Evolutionary conservation across 441 rosid species (phyloP).

Genomic region (Omphalea diandra): DNA sequence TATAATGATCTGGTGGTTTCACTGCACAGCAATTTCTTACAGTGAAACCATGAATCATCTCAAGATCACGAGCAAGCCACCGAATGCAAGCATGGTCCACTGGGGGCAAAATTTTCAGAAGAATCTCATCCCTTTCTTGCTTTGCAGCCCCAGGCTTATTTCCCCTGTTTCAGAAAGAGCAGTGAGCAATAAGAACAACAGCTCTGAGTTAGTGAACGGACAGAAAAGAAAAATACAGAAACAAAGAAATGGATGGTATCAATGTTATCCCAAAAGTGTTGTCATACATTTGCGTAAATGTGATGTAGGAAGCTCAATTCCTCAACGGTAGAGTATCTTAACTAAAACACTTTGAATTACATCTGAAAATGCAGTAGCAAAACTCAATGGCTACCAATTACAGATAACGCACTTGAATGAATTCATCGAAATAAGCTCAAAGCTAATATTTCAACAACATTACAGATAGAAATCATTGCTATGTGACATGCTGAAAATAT

Average conservation of each 20-base stretch:
- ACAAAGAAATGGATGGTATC: not conserved
- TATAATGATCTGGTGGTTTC: slow-evolving; percentile 70
- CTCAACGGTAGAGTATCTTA: not conserved
- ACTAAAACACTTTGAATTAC: not conserved
- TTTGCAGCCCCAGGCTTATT: slow-evolving; percentile 51
- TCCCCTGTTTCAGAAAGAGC: slow-evolving; percentile 39
- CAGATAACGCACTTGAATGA: not conserved
- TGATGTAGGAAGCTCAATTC: not conserved
- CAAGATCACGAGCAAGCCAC: slow-evolving; percentile 78
- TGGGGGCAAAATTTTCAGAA: slow-evolving; percentile 62
- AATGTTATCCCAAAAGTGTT: not conserved
- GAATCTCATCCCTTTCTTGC: slow-evolving; percentile 52
- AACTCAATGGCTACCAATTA: not conserved
- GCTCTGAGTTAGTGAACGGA: not conserved
- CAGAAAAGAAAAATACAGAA: not conserved
- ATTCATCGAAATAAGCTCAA: not conserved
- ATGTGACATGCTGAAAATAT: not conserved
- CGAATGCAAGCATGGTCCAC: slow-evolving; percentile 55
- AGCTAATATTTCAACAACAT: not conserved
- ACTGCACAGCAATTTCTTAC: slow-evolving; percentile 47
- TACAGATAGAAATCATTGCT: not conserved
- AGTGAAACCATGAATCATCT: slow-evolving; percentile 58
- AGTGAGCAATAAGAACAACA: not conserved
- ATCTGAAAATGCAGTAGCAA: not conserved
- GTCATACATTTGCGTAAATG: too few species aligned